Base-by-base conservation (phyloP, 306 rosid genomes). In the Fragaria iinumae region DNA sequence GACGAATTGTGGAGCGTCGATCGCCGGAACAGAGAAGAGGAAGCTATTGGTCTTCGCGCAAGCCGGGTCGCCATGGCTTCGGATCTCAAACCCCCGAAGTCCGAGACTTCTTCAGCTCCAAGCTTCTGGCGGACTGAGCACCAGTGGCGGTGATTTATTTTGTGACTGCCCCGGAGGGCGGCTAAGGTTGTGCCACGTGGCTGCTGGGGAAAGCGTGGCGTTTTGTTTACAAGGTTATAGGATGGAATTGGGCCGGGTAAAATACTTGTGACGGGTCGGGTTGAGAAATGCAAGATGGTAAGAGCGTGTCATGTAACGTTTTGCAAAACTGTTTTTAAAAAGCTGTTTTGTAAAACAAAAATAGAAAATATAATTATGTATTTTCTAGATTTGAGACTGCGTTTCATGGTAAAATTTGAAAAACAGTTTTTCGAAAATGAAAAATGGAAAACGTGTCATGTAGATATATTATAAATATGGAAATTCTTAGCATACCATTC, bases 51-150 rank as follows among this genome's bases (percentile, higher is more conserved):
- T 83, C 87, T 79, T 43, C 77, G 57, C 50, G 82, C 48, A 18
- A 90, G 84, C 72, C 77, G 67, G 81, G 79, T 67, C 52, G 86
- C 88, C 96, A 88, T 87, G 83, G 53, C 76, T 69, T 56, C 68
- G 39, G 60, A 38, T n/a, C 32, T 23, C 67, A 62, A 12, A 1
- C 18, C 36, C 20, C 10, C 17, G 3, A 48, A n/a, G 69, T 18
- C 56, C 21, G 20, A 44, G 38, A 17, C 63, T 56, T 36, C 66
- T 69, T 13, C 56, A 69, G 52, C 69, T 23, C n/a, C 67, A 10
- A 56, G 68, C 23, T 39, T 20, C 50, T 72, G 36, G 4, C 47
- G 14, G 23, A 34, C 25, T 34, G 13, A 13, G 38, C 17, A 45
- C 4, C 49, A 2, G 21, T 11, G 52, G 49, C 53, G 9, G 75